Base-by-base conservation (phyloP, 208 protist genomes). In the Acanthamoeba quina region DNA sequence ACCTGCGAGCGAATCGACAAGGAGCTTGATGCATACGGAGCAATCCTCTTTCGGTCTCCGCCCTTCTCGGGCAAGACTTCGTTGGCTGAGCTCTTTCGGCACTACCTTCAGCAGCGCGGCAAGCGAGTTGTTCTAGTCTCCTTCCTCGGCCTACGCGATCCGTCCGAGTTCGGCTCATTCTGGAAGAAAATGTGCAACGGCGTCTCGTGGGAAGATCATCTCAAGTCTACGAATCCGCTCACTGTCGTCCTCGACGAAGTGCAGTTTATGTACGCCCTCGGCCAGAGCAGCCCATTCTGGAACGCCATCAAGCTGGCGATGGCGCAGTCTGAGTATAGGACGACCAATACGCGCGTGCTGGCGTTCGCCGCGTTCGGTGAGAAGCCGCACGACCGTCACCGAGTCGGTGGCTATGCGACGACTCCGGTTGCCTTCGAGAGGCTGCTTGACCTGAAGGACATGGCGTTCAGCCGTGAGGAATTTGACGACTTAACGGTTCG, bases 11-110 rank as follows among this genome's bases (percentile, higher is more conserved):
- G 60, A 66, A 24, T 66, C 15, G 60, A 66, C 24, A 29, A 66
- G 6, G 60, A 66, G 21, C 60, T 66, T 29, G 60, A 66, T 7
- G 3, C 9, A 10, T 11, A 66, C 2, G 60, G 60, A 66, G 26
- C 60, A 9, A 29, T 66, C 4, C 31, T 80, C 31, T 19, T 80
- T 26, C 31, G 70, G 6, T 41, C 70, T 9, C 70, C 70, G n/a
- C 70, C 70, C 19, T 80, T 52, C n/a, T 80, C 70, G 5, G 70
- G 70, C 29, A 80, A 80, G 70, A 80, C 70, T 5, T 80, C 70
- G 7, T 26, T 80, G 41, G 31, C 70, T 37, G 34, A 41, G 29
- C 34, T 74, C 29, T 37, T 74, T 41, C 66, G 66, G 1, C 37
- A 44, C 19, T 24, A 49, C 31, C 70, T 80, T 9, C 19, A 19